Base-by-base conservation (phyloP, 148 eudicot species). In the Cornus kousa region DNA sequence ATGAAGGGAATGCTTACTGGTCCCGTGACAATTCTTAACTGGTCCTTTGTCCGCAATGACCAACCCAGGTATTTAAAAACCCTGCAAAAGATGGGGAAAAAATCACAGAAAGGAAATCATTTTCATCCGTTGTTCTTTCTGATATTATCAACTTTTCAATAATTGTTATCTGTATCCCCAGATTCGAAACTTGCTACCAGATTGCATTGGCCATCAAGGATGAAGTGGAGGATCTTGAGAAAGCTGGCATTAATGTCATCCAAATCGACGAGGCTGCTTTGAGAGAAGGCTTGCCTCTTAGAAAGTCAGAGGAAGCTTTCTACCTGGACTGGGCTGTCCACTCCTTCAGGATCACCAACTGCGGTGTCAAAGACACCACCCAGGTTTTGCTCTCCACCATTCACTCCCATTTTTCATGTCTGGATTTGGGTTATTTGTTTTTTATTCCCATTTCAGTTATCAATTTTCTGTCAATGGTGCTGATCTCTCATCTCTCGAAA, bases 1-100 rank as follows among this genome's bases (percentile, higher is more conserved):
- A 82, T 82, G 84, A 82, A 82, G 78, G 84, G 84, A 67, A 82
- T 82, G 84, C 81, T 82, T 69, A 82, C 83, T 13, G 83, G 83
- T 46, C 79, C 85, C 24, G 85, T 82, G 9, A 82, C 85, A 71
- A 82, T 82, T 70, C 85, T 82, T 77, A 82, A 82, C 85, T 81
- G 83, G 83, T 81, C 83, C 66, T 82, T 82, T 70, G 85, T 82
- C 65, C 69, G 85, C 9, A 78, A 82, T 39, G 85, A 82, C 74
- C 85, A 82, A 57, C 85, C 85, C 66, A 80, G 83, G 83, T 80
- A 78, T 35, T 43, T 65, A 22, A 53, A 53, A 12, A 53, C 3
- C 48, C 10, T 35, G 37, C 37, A 35, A 35, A 35, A 35, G 37
- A 35, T 2, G 37, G 37, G 12, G 12, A 0, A 48, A 48, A 7